Percentiles rank a stretch among this genome's conserved stretches.
Evolutionary conservation across 306 rosid species (phyloP).

Genomic region (Coriaria nepalensis): DNA sequence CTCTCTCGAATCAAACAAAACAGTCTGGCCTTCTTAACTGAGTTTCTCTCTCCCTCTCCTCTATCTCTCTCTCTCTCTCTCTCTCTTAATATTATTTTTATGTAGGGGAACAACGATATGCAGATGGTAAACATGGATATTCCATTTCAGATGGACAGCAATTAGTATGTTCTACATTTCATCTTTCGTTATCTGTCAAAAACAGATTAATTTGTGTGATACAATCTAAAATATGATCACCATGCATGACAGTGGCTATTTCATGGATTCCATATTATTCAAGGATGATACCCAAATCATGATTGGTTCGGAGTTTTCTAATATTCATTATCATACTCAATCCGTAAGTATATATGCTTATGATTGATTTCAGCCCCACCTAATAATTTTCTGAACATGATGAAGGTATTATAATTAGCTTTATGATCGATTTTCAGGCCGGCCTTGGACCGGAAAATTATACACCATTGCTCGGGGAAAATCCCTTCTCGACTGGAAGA

Average conservation of each 20-base stretch:
- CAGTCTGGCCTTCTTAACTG: not conserved
- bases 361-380: not conserved
- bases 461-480: no score
- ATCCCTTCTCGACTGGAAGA: no score
- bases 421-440: no score
- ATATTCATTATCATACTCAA: conserved; percentile 22
- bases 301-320: conserved; percentile 19
- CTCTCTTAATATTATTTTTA: conserved; percentile 20
- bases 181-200: not conserved
- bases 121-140: conserved; percentile 19
- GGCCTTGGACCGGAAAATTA: no score
- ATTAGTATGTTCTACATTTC: conserved; percentile 20
- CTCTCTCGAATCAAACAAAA: not conserved
- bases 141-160: conserved; percentile 22
- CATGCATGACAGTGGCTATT: conserved; percentile 16
- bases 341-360: conserved; percentile 33
- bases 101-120: conserved; percentile 30
- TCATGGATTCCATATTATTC: conserved; percentile 23
- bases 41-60: conserved; percentile 15
- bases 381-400: no score
- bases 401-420: no score
- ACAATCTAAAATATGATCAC: not conserved
- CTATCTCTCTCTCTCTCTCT: conserved; percentile 3
- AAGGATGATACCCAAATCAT: conserved; percentile 22
- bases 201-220: not conserved